Base-by-base conservation (phyloP, 768 basidiomycete species). In the Daedaleopsis sinensis region DNA sequence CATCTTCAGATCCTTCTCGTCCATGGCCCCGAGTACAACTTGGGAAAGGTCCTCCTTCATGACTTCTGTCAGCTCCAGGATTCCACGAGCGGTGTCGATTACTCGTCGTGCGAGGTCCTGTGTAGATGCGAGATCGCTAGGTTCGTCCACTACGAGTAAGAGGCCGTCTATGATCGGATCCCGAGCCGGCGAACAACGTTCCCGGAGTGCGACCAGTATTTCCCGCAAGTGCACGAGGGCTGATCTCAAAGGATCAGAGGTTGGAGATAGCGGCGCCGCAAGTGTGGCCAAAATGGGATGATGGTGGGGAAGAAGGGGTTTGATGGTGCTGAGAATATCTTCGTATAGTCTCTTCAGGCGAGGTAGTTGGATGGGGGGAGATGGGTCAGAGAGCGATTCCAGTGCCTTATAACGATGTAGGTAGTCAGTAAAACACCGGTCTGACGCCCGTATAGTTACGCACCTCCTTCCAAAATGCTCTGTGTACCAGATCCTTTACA, bases 391-490 rank as follows among this genome's bases (percentile, higher is more conserved):
- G 8, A 92, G 77, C 1, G 80, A 70, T 57, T 81, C 77, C 11
- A 80, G n/a, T 9, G 32, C 5, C 8, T 2, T 55, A 64, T 27
- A 37, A 46, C 48, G 27, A 27, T 7, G 21, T n/a, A 11, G 15
- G 21, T 32, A 7, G 7, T 32, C 4, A 32, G 27, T 32, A 32
- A n/a, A n/a, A n/a, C 7, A 32, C 27, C 27, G 27, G 7, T 32
- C n/a, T n/a, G n/a, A n/a, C n/a, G n/a, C n/a, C n/a, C n/a, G 27
- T 32, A 3, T 32, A 52, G 5, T 24, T 21, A 55, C 80, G 68
- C 66, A 90, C 90, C 80, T 89, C 83, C 44, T 86, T 84, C 90
- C 90, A 92, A 70, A 92, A 92, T 5, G 87, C 89, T 52, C 75
- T 77, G 69, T 89, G 86, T 13, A 84, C 81, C 8, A 79, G 62